These are phyloP conservation scores for Penicillium sp. DNA, from an alignment of 2,329 filamentous ascomycete species.

Conservation along the genomic window DNA sequence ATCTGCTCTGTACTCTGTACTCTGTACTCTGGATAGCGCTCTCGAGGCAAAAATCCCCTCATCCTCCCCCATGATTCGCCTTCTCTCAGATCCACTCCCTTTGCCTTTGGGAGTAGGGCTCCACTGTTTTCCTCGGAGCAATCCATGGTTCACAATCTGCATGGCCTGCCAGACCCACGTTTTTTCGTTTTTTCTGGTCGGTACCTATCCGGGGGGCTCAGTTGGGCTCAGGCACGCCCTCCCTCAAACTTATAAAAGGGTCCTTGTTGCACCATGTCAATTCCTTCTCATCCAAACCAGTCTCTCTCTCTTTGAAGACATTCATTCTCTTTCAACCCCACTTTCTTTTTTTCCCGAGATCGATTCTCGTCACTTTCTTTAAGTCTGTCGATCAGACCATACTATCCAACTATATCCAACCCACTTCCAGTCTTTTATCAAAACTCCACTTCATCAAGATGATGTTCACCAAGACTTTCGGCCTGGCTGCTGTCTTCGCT, in stretches of 20 bases:
- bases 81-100: slow-evolving; percentile 6
- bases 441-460: slow-evolving; percentile 22
- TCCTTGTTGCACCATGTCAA: slow-evolving; percentile 2
- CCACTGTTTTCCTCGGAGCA: slow-evolving; percentile 12
- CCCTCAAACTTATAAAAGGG: slow-evolving; percentile 24
- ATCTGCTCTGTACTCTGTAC: background rate
- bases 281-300: slow-evolving; percentile 1
- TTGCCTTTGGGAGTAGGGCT: slow-evolving; percentile 14
- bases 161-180: slow-evolving; percentile 15
- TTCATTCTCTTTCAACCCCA: slow-evolving; percentile 1
- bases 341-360: slow-evolving; percentile 23
- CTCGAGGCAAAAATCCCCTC: background rate
- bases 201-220: slow-evolving; percentile 18
- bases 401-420: slow-evolving; percentile 3
- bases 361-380: slow-evolving; percentile 25
- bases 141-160: slow-evolving; percentile 20
- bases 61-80: slow-evolving; percentile 12
- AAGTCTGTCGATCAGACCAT: slow-evolving; percentile 24
- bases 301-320: slow-evolving; percentile 3
- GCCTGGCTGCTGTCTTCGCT: slow-evolving; percentile 33
- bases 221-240: background rate
- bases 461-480: slow-evolving; percentile 40
- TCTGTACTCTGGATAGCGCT: background rate
- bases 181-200: slow-evolving; percentile 11
- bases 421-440: slow-evolving; percentile 6